Base-by-base conservation (phyloP, 2,329 filamentous ascomycete genomes). In the Curvularia sp. region DNA sequence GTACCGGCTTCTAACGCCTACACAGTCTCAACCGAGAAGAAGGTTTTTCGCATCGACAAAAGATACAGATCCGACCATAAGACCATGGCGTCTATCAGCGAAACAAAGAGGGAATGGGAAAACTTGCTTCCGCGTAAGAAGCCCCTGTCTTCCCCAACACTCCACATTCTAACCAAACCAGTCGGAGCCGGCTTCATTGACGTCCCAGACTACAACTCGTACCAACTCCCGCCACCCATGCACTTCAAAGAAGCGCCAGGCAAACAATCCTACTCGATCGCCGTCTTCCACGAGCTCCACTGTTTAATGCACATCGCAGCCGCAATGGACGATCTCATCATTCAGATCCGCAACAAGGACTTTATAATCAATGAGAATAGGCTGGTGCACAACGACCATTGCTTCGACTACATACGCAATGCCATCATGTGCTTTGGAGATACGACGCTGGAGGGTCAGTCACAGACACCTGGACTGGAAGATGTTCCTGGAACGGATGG, bases 381-480 rank as follows among this genome's bases (percentile, higher is more conserved):
- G 30, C 49, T 71, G n/a, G 52, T 52, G 41, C 70, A 73, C 30
- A 71, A 69, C 35, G 68, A 71, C 35, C 70, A 73, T 39, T 73
- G 70, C 50, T 66, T 72, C 48, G 66, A 71, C 35, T 73, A 73
- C 44, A 30, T 73, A 30, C 53, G 68, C 28, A 69, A 55, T 35
- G 64, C 68, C 9, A 48, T 72, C 12, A 62, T 70, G 62, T 73
- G 69, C 35, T 56, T 47, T 30, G 69, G 66, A 6, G 68, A 73
- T 55, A 68, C 66, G 38, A 64, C 68, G 24, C 55, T 73, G 1
- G 70, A 73, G 51, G 70, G 69, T 2, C 63, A 69, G 55, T 44
- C 52, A 13, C 55, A 58, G 33, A 46, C 58, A 3, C 44, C 53
- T 0, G 51, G 50, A 18, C 15, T 62, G 12, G 44, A 62, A 42